Base-by-base conservation (phyloP, 345 rosid species). In the Theobroma cacao region DNA sequence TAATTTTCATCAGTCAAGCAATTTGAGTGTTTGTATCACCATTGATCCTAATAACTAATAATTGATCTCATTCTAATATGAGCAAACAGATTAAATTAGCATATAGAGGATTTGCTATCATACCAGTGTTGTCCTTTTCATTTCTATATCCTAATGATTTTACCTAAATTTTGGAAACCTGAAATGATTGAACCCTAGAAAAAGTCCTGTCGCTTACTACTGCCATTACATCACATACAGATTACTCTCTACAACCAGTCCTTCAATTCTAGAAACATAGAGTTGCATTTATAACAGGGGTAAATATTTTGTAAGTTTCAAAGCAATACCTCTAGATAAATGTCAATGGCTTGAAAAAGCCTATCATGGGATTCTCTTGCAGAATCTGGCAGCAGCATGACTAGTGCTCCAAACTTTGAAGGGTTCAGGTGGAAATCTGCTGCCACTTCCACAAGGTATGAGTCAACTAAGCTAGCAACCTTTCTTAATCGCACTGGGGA, bases 391-490 rank as follows among this genome's bases (percentile, higher is more conserved):
- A 91, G 43, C 72, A 77, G 61, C 75, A 38, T 61, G 64, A 84
- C 59, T 41, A 89, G 74, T 34, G 82, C 86, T 52, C 80, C 74
- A 43, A 89, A 91, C 75, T 74, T 83, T 26, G 75, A 45, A 34
- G 87, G 82, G n/a, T 67, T 80, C 45, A 91, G 75, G 28, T 62
- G 56, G 30, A 47, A 20, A 64, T 91, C 94, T 0, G 89, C 83
- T 2, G 92, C 90, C 33, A 87, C 91, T 81, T 91, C 94, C 38
- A 47, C 33, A 13, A 87, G 65, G 76, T 85, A 91, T 3, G 86
- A 84, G 55, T 88, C 94, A 30, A 88, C 56, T 81, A 91, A 75
- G 26, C 65, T 55, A 11, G 77, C 83, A 24, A 91, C 88, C 71
- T 84, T 87, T 62, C 79, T 84, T 72, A 77, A 67, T 70, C 69